A percentile compares a stretch with the other conserved stretches of the same genome.
phyloP scores from a whole-genome alignment of 352 stramenopile genomes.

The Phytophthora vignae region DNA sequence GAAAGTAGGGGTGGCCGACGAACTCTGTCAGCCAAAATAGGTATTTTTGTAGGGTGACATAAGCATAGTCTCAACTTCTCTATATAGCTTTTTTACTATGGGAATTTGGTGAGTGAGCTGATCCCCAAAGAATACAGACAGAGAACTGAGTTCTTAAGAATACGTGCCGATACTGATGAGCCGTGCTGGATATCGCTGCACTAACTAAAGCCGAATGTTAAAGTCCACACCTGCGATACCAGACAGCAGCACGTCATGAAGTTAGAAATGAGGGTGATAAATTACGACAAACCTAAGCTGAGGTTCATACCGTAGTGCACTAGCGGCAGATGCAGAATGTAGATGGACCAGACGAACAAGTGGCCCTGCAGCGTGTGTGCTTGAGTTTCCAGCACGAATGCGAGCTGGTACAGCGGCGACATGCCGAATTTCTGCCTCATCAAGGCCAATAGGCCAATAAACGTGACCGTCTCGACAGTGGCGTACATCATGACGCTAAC shows the following conservation, averaged over 20 bases:
- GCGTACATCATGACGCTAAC: neutral
- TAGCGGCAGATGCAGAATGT: neutral
- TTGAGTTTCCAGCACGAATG: neutral
- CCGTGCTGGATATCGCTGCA: too few species aligned
- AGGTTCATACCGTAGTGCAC: neutral
- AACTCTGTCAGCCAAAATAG: too few species aligned
- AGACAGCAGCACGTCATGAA: neutral
- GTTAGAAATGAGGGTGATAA: neutral
- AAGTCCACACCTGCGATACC: neutral
- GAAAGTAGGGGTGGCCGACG: too few species aligned
- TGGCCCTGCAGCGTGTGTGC: neutral
- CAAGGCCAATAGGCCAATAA: neutral
- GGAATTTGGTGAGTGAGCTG: too few species aligned
- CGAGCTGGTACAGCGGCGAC: neutral
- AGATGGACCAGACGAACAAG: neutral
- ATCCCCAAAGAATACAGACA: too few species aligned
- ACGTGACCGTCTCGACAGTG: neutral
- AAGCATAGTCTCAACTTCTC: too few species aligned
- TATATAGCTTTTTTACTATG: too few species aligned
- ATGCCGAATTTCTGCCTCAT: neutral
- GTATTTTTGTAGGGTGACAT: too few species aligned
- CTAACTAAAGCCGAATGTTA: neutral
- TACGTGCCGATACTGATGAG: too few species aligned
- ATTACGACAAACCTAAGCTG: neutral
- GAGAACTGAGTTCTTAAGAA: too few species aligned